These are phyloP conservation scores for Tetrahymena malaccensis DNA, from an alignment of 73 alveolate species.

Conservation along the genomic window DNA sequence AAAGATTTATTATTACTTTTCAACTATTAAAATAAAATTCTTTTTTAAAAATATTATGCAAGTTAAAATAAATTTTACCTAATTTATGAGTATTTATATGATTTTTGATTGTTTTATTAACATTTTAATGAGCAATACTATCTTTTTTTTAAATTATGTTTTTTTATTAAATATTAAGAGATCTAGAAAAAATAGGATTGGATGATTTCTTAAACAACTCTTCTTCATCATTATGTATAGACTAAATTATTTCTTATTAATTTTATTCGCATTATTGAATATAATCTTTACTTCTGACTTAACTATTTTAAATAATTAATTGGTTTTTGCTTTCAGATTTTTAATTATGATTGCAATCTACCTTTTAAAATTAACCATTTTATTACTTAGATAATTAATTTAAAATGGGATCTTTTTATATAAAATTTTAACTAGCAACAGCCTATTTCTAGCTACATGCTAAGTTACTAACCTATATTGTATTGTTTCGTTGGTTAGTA, in stretches of 20 bases:
- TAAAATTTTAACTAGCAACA: no score
- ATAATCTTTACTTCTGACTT: not conserved
- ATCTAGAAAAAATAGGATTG: not conserved
- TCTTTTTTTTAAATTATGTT: not conserved
- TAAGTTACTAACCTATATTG: not conserved
- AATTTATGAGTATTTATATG: not conserved
- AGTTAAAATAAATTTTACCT: not conserved
- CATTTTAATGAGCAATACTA: not conserved
- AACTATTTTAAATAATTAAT: no score
- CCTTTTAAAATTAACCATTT: no score
- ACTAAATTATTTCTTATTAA: not conserved
- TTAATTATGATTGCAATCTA: not conserved
- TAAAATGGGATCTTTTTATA: not conserved
- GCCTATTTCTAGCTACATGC: not conserved
- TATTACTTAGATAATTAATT: no score
- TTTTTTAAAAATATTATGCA: not conserved
- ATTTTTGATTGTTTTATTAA: not conserved
- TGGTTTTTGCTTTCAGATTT: no score
- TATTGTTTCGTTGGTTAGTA: no score
- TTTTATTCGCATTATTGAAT: no score
- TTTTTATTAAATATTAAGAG: not conserved
- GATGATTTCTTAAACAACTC: not conserved
- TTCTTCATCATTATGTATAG: not conserved
- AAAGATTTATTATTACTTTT: not conserved
- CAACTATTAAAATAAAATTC: not conserved